Base-by-base conservation (phyloP, 257 asterid genomes). In the Avicennia marina region DNA sequence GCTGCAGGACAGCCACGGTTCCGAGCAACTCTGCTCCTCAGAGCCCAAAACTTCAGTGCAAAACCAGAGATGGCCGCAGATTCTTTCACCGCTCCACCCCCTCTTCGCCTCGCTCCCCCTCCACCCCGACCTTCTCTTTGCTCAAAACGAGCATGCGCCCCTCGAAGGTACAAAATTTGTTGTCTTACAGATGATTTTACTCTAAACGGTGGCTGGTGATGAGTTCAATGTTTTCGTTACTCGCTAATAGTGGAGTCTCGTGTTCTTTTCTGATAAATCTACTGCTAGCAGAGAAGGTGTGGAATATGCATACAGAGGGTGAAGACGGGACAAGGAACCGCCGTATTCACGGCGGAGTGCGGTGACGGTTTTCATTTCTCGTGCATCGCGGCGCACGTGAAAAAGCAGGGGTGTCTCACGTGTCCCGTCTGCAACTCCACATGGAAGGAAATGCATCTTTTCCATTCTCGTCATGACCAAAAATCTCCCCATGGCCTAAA, bases 271-370 rank as follows among this genome's bases (percentile, higher is more conserved):
- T n/a, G n/a, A n/a, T n/a, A n/a, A n/a, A n/a, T n/a, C n/a, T n/a
- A n/a, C n/a, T 49, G 7, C 9, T 29, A 55, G 61, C 88, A 86
- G 94, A 68, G 77, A 8, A 78, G 81, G 64, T 87, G 95, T 15
- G 90, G 86, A 4, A 63, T 79, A 50, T 87, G 95, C 52, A 47
- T 68, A 34, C 82, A 75, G 56, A 50, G 64, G 29, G 79, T 78
- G 62, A 83, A 79, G 62, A 67, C 86, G 0, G 88, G 95, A n/a
- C 86, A 81, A 53, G 95, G 89, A 2, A 79, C 79, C 19, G 94
- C 94, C 13, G 77, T 79, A 43, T 84, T 84, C 81, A 87, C 94
- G 71, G 94, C 94, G 71, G 94, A 83, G 74, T 86, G 95, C 71
- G 72, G 79, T 57, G 88, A 86, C 71, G 71, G 76, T 69, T 86